Conservation (phyloP, 371 early-diverging fungal genomes). For the Mucor piriformis region DNA sequence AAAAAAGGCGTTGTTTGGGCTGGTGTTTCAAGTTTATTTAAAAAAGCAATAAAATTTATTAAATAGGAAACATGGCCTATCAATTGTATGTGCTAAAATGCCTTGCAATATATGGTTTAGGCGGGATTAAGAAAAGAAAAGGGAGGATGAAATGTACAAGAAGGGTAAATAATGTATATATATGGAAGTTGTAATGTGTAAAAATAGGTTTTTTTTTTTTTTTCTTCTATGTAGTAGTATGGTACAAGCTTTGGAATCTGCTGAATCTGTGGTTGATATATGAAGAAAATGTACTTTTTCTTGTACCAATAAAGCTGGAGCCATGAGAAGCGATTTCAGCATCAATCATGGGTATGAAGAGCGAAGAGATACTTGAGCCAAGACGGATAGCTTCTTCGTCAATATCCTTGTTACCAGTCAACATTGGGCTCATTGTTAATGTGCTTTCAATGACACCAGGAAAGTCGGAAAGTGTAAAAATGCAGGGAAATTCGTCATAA, state of each 20-base stretch:
- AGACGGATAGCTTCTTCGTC: slow-evolving; percentile 16
- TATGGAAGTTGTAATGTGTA: slow-evolving; percentile 1
- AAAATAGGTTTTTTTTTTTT: background rate
- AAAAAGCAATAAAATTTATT: background rate
- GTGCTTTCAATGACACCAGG: slow-evolving; percentile 34
- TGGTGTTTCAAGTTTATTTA: background rate
- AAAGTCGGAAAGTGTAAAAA: slow-evolving; percentile 58
- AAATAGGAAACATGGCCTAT: slow-evolving; percentile 5
- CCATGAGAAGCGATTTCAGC: slow-evolving; percentile 50
- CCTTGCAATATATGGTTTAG: background rate
- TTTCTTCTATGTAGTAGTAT: background rate
- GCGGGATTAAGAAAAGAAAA: background rate
- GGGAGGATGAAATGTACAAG: background rate
- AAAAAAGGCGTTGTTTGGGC: background rate
- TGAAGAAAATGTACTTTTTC: slow-evolving; percentile 49
- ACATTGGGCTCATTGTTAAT: slow-evolving; percentile 22
- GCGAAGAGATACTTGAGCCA: slow-evolving; percentile 14
- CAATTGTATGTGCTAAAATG: background rate
- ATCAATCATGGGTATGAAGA: slow-evolving; percentile 48
- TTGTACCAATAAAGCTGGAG: slow-evolving; percentile 44
- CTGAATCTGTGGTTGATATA: slow-evolving; percentile 40
- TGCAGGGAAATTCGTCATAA: slow-evolving; percentile 52
- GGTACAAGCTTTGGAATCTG: slow-evolving; percentile 31
- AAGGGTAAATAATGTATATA: background rate
- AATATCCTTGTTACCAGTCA: slow-evolving; percentile 15